Conservation (phyloP, 129 eudicot genomes). For the Helianthus annuus region HanXRQr2.0-SUNRISE NC_035448.2:8545597-8546096, state of each 20-base stretch:
- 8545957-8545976: conserved; percentile 57
- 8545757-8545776: conserved; percentile 48
- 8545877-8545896: conserved; percentile 55
- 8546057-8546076: conserved; percentile 57
- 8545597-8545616: conserved; percentile 56
- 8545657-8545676: conserved; percentile 21
- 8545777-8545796: background rate
- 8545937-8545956: conserved; percentile 59
- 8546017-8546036: conserved; percentile 55
- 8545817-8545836: conserved; percentile 46
- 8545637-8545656: conserved; percentile 38
- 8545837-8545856: conserved; percentile 60
- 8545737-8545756: conserved; percentile 51
- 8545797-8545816: background rate
- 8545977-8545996: conserved; percentile 59
- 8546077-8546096: conserved; percentile 67
- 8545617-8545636: conserved; percentile 63
- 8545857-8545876: conserved; percentile 56
- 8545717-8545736: background rate
- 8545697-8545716: conserved; percentile 35
- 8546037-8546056: conserved; percentile 69
- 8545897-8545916: conserved; percentile 60
- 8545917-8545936: conserved; percentile 52
- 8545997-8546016: conserved; percentile 60
- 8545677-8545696: conserved; percentile 35